phyloP scores from a whole-genome alignment of 2,329 filamentous ascomycete species.

The Parascedosporium putredinis region DNA sequence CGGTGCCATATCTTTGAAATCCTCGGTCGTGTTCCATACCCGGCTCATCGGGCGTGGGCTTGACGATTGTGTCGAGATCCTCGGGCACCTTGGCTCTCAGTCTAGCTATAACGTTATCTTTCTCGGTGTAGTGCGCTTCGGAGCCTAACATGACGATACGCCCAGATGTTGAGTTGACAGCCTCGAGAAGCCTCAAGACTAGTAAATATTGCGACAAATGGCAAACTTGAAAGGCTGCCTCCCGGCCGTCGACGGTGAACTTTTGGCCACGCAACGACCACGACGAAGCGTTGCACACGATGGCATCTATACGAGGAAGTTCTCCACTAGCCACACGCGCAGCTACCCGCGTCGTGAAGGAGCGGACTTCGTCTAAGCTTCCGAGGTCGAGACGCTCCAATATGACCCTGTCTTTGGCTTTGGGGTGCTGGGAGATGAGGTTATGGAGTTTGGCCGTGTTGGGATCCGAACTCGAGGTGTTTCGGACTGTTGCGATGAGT shows the following conservation, averaged over 20 bases:
- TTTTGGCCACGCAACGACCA: constrained; percentile 9
- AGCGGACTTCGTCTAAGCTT: neutral
- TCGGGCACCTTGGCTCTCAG: neutral
- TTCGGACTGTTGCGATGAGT: constrained; percentile 22
- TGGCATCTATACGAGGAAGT: neutral
- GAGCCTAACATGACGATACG: constrained; percentile 5
- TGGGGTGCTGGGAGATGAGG: constrained; percentile 10
- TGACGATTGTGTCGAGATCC: neutral
- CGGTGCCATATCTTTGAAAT: constrained; percentile 15
- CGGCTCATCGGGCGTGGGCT: neutral
- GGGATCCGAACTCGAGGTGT: constrained; percentile 18
- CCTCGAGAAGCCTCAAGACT: constrained; percentile 13
- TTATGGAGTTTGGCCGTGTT: constrained; percentile 20
- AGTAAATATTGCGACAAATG: constrained; percentile 13
- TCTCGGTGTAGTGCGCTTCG: neutral
- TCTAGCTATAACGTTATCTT: neutral
- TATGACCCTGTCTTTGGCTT: neutral
- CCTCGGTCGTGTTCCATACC: constrained; percentile 13
- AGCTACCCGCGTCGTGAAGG: neutral
- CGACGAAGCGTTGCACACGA: constrained; percentile 5
- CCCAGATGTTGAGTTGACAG: neutral
- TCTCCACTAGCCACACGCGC: neutral
- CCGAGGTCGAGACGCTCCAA: constrained; percentile 4
- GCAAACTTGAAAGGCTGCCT: constrained; percentile 9
- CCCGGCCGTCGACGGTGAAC: constrained; percentile 8